Percentiles rank a stretch among this genome's conserved stretches.
phyloP scores from a whole-genome alignment of 164 flowering plant species.

The Akebia trifoliata region DNA sequence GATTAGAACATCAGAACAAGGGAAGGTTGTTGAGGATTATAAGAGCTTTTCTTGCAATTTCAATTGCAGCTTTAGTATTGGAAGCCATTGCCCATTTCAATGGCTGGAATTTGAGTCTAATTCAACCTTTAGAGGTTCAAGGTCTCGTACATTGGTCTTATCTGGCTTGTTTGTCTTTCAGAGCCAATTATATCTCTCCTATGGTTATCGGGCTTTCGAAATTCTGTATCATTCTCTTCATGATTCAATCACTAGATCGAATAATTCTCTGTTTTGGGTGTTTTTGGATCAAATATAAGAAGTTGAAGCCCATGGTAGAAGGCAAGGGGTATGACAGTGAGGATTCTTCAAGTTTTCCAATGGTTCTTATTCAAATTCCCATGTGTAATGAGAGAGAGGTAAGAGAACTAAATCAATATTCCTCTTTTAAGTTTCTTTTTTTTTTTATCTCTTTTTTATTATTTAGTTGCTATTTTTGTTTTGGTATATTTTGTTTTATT shows the following conservation, averaged over 20 bases:
- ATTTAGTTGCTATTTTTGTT: neutral
- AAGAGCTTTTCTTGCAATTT: conserved; percentile 41
- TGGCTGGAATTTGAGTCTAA: conserved; percentile 43
- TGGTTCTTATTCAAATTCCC: conserved; percentile 78
- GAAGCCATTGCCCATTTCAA: conserved; percentile 56
- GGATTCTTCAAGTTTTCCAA: conserved; percentile 47
- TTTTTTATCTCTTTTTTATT: neutral
- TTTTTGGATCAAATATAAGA: conserved; percentile 65
- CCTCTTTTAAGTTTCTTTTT: no score
- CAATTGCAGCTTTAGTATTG: conserved; percentile 37
- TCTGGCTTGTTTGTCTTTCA: conserved; percentile 52
- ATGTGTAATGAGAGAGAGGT: conserved; percentile 85
- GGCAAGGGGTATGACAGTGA: conserved; percentile 36
- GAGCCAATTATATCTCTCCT: conserved; percentile 60
- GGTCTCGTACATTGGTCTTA: conserved; percentile 47
- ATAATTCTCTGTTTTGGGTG: conserved; percentile 62
- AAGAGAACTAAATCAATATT: conserved; percentile 1
- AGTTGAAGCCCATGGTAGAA: conserved; percentile 40
- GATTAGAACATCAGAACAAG: conserved; percentile 38
- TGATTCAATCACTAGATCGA: conserved; percentile 70
- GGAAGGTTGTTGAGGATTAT: conserved; percentile 51
- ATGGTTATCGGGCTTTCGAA: conserved; percentile 35
- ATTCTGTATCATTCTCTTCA: conserved; percentile 54
- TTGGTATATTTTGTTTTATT: neutral
- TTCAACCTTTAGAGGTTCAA: conserved; percentile 44